Percentiles rank a stretch among this genome's conserved stretches.
Evolutionary conservation across 2,329 filamentous ascomycete species (phyloP).

Genomic region (Trichoderma harzianum): DNA sequence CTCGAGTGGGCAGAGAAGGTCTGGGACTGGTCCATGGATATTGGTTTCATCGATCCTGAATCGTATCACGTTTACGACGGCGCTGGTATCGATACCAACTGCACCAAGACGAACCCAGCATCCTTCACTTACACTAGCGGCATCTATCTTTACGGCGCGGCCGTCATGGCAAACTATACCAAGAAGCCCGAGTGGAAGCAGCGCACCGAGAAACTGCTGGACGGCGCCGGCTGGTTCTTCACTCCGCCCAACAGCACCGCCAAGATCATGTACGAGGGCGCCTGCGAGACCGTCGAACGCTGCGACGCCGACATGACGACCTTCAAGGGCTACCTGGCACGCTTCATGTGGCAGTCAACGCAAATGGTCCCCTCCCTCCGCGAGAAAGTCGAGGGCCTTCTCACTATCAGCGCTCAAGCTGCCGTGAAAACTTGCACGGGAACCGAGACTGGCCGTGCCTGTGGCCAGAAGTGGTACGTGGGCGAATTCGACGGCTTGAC

Average conservation of each 20-base stretch:
- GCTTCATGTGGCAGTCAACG: slow-evolving; percentile 60
- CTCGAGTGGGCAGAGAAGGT: slow-evolving; percentile 62
- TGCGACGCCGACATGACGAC: slow-evolving; percentile 64
- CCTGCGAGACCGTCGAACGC: slow-evolving; percentile 56
- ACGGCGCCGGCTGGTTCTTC: slow-evolving; percentile 54
- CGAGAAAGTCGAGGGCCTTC: slow-evolving; percentile 43
- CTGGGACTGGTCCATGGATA: slow-evolving; percentile 60
- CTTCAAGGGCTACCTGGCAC: slow-evolving; percentile 65
- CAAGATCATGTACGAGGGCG: slow-evolving; percentile 62
- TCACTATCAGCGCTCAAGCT: slow-evolving; percentile 52
- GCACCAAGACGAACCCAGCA: slow-evolving; percentile 48
- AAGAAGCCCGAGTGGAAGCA: slow-evolving; percentile 51
- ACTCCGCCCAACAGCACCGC: slow-evolving; percentile 44
- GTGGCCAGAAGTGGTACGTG: slow-evolving; percentile 62
- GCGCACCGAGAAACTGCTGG: slow-evolving; percentile 50
- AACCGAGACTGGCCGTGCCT: slow-evolving; percentile 48
- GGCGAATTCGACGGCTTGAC: slow-evolving; percentile 52
- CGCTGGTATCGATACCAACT: slow-evolving; percentile 52
- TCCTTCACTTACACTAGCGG: slow-evolving; percentile 66
- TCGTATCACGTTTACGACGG: slow-evolving; percentile 60
- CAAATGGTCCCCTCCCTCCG: slow-evolving; percentile 54
- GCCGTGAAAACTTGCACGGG: slow-evolving; percentile 58
- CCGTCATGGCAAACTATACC: slow-evolving; percentile 61
- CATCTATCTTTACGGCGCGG: slow-evolving; percentile 62
- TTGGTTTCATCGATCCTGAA: slow-evolving; percentile 54